Evolutionary conservation across 768 basidiomycete genomes (phyloP).

Genomic region (Mycena albidolilacea): DNA sequence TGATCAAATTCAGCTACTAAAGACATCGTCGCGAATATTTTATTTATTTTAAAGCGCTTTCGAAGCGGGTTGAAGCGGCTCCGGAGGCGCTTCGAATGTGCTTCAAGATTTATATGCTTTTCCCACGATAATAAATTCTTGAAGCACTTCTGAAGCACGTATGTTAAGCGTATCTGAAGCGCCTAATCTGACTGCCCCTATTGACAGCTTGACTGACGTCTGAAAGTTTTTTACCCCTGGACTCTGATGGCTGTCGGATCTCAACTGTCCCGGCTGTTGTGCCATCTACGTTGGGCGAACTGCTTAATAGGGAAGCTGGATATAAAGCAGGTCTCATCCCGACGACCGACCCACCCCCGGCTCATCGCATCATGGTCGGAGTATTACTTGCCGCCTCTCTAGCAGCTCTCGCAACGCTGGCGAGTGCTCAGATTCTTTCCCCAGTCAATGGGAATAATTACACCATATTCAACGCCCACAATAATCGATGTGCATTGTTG

Average conservation of each 20-base stretch:
- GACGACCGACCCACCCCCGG: constrained; percentile 22
- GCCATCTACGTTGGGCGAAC: constrained; percentile 19
- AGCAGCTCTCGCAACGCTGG: constrained; percentile 16
- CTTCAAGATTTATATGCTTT: too few relatives aligned
- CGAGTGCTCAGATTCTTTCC: constrained; percentile 27
- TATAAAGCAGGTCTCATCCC: constrained; percentile 20
- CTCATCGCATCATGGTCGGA: constrained; percentile 22
- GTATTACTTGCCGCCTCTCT: constrained; percentile 25
- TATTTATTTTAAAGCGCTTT: too few relatives aligned
- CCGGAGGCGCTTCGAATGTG: too few relatives aligned
- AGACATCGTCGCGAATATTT: too few relatives aligned
- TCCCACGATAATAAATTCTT: too few relatives aligned
- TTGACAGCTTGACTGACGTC: constrained; percentile 22
- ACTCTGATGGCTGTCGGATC: constrained; percentile 24
- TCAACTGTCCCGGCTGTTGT: constrained; percentile 22
- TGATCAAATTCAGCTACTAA: too few relatives aligned
- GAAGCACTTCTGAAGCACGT: too few relatives aligned
- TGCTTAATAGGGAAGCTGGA: constrained; percentile 13
- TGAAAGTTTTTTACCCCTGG: constrained; percentile 17
- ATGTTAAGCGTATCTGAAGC: too few relatives aligned
- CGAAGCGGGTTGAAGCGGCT: too few relatives aligned
- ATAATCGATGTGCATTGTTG: constrained; percentile 24
- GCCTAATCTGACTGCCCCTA: not conserved
- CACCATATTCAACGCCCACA: constrained; percentile 26
- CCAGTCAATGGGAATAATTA: constrained; percentile 26